Base-by-base conservation (phyloP, 192 early-diverging fungal genomes). In the Entophlyctis luteolus region DNA sequence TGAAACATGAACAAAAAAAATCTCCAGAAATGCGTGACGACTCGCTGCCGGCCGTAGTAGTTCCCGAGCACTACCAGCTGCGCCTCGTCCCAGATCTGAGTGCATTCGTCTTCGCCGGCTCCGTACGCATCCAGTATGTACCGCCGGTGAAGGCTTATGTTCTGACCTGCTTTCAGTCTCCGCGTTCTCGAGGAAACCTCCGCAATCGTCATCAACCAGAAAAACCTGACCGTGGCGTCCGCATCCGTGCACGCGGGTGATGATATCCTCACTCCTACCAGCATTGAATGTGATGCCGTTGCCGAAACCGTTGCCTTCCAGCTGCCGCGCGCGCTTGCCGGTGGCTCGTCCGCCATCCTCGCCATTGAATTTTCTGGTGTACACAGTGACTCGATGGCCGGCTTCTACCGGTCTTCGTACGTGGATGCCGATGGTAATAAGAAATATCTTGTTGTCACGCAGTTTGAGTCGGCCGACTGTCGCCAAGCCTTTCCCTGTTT, bases 401-500 rank as follows among this genome's bases (percentile, higher is more conserved):
- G 62, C 10, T 65, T 65, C 32, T 98, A 98, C 79, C 86, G 93
- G 45, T 85, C 84, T 54, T 81, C 80, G 32, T 96, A 88, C 76
- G 77, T 78, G 45, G 79, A 85, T 65, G 71, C 67, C 27, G 20
- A 35, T 23, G 48, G 65, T n/a, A 45, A 32, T 20, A 27, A 57
- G 56, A 8, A 75, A 72, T 84, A 88, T 70, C 81, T 98, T 70
- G 92, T 90, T 14, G 89, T 89, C 4, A 98, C 96, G 3, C 95
- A 98, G 76, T 99, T 94, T 70, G 91, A 95, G 80, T 83, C 93
- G 8, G 93, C 91, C 20, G 89, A 94, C 71, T 89, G 89, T 28
- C 87, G 95, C 55, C 85, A 90, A 27, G 88, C 88, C 16, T 91
- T 98, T 75, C 96, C 96, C 12, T 97, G 89, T 76, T 96, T 90